These are phyloP conservation scores for Cinnamomum micranthum DNA, from an alignment of 164 flowering plant species.

Conservation along the genomic window DNA sequence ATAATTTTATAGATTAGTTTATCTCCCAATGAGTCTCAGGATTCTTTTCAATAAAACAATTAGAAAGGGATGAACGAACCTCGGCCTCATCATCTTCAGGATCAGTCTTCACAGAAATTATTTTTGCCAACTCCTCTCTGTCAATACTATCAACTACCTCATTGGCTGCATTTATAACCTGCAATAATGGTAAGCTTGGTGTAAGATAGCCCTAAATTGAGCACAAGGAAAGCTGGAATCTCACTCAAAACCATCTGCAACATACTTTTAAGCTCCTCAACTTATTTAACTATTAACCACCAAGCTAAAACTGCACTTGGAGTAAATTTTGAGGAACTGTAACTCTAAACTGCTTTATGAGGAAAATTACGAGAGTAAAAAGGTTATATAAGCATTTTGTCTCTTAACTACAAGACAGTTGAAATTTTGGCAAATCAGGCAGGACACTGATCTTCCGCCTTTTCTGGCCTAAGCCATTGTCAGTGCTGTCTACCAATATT, in stretches of 20 bases:
- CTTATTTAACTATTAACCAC: too few relatives aligned
- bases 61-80: conserved; percentile 31
- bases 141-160: conserved; percentile 84
- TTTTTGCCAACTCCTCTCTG: conserved; percentile 75
- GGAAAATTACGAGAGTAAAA: too few relatives aligned
- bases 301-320: too few relatives aligned
- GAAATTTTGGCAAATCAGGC: not conserved
- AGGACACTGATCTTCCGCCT: not conserved
- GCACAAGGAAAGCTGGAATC: not conserved
- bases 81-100: conserved; percentile 92
- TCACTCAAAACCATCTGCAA: too few relatives aligned
- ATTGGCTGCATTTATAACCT: conserved; percentile 81
- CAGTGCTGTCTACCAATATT: not conserved
- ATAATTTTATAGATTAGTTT: not conserved
- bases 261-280: too few relatives aligned
- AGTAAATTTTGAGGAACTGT: too few relatives aligned
- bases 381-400: too few relatives aligned
- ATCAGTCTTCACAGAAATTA: conserved; percentile 54
- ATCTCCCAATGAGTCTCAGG: not conserved
- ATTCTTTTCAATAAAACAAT: not conserved
- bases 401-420: too few relatives aligned
- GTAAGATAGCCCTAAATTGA: not conserved
- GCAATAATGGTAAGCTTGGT: conserved; percentile 16
- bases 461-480: not conserved
- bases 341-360: too few relatives aligned